Evolutionary conservation across 768 basidiomycete genomes (phyloP).

Genomic region (Trametes villosa): DNA sequence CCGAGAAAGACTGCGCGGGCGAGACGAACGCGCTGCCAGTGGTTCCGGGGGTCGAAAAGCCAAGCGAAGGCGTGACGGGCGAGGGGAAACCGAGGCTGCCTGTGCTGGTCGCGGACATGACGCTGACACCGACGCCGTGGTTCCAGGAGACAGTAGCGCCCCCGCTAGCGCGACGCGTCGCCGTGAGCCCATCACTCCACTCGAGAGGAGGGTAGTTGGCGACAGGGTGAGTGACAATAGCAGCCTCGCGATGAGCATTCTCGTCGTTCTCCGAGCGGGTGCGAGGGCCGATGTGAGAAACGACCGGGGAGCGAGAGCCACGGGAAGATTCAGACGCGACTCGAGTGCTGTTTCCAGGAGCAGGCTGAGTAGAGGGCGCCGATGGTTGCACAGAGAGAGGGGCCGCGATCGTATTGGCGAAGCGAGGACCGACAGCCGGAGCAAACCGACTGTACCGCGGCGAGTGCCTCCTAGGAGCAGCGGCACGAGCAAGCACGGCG

Average conservation of each 20-base stretch:
- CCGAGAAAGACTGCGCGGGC: slow-evolving; percentile 15
- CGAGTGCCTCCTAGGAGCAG: too few relatives aligned
- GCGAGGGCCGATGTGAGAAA: neutral
- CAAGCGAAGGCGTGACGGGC: slow-evolving; percentile 8
- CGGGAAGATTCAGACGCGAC: neutral
- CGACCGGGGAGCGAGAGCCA: neutral
- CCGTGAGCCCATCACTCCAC: neutral
- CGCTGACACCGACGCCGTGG: slow-evolving; percentile 9
- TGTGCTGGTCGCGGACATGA: slow-evolving; percentile 9
- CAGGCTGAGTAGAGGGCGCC: too few relatives aligned
- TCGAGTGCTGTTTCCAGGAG: too few relatives aligned
- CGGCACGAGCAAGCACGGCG: too few relatives aligned
- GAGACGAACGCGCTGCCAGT: slow-evolving; percentile 8
- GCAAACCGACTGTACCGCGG: too few relatives aligned
- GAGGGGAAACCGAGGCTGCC: slow-evolving; percentile 11
- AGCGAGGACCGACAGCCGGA: too few relatives aligned
- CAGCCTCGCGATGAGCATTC: slow-evolving; percentile 14
- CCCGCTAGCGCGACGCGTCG: neutral
- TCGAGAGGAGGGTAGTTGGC: neutral
- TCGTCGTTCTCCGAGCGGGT: slow-evolving; percentile 3
- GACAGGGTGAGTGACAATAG: neutral
- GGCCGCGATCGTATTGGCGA: too few relatives aligned
- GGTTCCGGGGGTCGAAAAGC: neutral
- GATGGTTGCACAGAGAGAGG: too few relatives aligned
- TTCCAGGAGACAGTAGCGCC: neutral